A percentile compares a stretch with the other conserved stretches of the same genome.
These are phyloP conservation scores for Dendrothele bispora DNA, from an alignment of 768 basidiomycete species.

Conservation along the genomic window DNA sequence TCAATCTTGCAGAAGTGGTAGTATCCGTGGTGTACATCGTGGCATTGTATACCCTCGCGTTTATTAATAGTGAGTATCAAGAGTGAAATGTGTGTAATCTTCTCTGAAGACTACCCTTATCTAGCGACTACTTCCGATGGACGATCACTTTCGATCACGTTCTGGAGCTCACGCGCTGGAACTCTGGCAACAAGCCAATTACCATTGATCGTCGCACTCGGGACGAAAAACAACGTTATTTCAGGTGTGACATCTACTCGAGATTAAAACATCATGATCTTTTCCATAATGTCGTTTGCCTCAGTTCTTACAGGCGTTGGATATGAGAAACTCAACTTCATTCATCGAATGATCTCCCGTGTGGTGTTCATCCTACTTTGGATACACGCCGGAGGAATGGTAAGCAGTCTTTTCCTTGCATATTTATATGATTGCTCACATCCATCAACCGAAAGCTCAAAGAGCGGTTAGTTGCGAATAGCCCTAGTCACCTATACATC, in stretches of 20 bases:
- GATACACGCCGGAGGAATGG: conserved; percentile 32
- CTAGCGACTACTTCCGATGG: conserved; percentile 18
- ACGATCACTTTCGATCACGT: conserved; percentile 7
- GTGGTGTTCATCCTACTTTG: conserved; percentile 36
- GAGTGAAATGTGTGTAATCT: no score
- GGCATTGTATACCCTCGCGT: conserved; percentile 27
- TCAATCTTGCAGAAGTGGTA: conserved; percentile 31
- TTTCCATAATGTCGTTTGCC: neutral
- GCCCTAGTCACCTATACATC: no score
- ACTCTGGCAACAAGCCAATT: conserved; percentile 35
- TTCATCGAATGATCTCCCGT: conserved; percentile 40
- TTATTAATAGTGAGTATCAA: conserved; percentile 26
- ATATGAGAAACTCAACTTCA: conserved; percentile 25
- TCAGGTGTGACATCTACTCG: conserved; percentile 30
- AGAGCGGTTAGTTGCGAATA: no score
- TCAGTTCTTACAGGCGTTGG: conserved; percentile 40
- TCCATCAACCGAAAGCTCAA: no score
- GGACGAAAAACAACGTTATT: conserved; percentile 50
- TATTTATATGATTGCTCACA: no score
- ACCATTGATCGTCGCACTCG: conserved; percentile 43
- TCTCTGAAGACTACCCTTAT: no score
- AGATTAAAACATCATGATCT: neutral
- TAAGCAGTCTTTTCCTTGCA: conserved; percentile 10
- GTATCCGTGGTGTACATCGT: conserved; percentile 25
- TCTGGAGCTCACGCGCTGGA: conserved; percentile 29